Conservation (phyloP, 306 rosid genomes). For the Erythrophleum fordii region DNA sequence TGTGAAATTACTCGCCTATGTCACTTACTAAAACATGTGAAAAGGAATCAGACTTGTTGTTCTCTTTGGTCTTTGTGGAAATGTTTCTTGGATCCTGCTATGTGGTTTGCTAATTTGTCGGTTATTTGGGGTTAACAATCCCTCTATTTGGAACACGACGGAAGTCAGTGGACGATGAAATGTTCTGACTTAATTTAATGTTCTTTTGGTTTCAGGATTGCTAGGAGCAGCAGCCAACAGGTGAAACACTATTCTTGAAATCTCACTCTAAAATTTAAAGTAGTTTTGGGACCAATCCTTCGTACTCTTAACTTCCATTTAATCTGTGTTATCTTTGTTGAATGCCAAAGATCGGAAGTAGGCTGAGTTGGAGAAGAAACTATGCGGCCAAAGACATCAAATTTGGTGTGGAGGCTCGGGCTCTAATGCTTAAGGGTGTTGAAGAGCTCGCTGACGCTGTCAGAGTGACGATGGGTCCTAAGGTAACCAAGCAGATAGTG, state of each 20-base stretch:
- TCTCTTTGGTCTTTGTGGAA: neutral
- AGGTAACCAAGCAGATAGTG: slow-evolving; percentile 54
- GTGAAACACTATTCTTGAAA: slow-evolving; percentile 42
- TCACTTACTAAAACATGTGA: neutral
- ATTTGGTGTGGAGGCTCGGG: slow-evolving; percentile 96
- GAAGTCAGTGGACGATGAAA: neutral
- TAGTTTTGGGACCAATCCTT: neutral
- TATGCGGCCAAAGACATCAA: slow-evolving; percentile 89
- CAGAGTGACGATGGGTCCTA: slow-evolving; percentile 97
- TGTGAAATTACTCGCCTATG: slow-evolving; percentile 4
- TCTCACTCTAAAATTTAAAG: neutral
- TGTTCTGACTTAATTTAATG: slow-evolving; percentile 1
- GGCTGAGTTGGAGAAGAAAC: slow-evolving; percentile 74
- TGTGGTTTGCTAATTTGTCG: neutral
- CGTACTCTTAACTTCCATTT: neutral
- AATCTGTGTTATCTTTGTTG: slow-evolving; percentile 17
- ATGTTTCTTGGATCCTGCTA: slow-evolving; percentile 29
- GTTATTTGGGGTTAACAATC: neutral
- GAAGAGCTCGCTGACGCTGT: slow-evolving; percentile 97
- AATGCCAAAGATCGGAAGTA: slow-evolving; percentile 63
- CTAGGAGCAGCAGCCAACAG: slow-evolving; percentile 73
- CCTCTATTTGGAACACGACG: neutral
- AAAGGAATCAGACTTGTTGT: neutral
- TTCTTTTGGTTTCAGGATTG: slow-evolving; percentile 53
- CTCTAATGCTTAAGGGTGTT: slow-evolving; percentile 92